These are phyloP conservation scores for Penicillium sp. DNA, from an alignment of 2,329 filamentous ascomycete genomes.

Conservation along the genomic window DNA sequence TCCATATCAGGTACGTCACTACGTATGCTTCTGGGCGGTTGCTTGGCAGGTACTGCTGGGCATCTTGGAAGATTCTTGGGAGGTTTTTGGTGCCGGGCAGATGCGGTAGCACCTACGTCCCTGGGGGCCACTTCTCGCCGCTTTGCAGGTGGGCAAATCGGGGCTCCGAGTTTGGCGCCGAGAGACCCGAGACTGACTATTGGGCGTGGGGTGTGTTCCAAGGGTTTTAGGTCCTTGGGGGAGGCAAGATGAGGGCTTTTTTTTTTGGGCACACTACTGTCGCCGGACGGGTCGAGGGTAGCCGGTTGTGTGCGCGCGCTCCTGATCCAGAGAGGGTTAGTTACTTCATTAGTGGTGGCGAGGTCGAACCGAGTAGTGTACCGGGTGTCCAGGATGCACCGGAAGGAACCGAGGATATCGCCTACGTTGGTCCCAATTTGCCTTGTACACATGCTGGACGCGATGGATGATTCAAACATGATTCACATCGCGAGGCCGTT, in stretches of 20 bases:
- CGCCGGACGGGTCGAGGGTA: background rate
- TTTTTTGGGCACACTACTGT: background rate
- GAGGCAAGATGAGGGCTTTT: background rate
- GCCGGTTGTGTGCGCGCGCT: background rate
- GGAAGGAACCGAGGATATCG: background rate
- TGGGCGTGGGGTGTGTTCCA: background rate
- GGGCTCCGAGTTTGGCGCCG: constrained; percentile 1
- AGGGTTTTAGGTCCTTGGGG: background rate
- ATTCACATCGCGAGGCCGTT: background rate
- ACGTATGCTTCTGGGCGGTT: background rate
- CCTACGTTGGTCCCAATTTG: background rate
- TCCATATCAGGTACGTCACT: background rate
- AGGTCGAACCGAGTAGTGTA: background rate
- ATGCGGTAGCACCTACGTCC: background rate
- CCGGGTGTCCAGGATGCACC: background rate
- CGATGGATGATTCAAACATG: background rate
- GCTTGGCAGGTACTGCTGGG: background rate
- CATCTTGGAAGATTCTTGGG: constrained; percentile 4
- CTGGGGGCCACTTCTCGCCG: background rate
- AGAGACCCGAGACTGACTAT: background rate
- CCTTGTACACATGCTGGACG: background rate
- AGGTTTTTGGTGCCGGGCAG: background rate
- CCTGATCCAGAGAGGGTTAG: constrained; percentile 4
- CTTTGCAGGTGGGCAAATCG: background rate
- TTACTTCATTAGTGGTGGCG: background rate